Base-by-base conservation (phyloP, 73 alveolate genomes). In the Paramecium sexaurelia region DNA sequence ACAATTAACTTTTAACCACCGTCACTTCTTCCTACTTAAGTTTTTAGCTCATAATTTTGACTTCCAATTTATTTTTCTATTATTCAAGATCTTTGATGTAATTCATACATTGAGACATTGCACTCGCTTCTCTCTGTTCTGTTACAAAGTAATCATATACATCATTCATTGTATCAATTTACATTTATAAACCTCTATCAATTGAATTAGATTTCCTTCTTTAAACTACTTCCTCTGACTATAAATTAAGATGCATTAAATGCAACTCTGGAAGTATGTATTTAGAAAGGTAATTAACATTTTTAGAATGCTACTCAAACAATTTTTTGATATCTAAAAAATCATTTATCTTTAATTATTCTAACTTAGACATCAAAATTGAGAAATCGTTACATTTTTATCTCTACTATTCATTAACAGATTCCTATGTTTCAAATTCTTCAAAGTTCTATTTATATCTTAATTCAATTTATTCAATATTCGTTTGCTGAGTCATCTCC, bases 91-190 rank as follows among this genome's bases (percentile, higher is more conserved):
- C 55, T 78, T 78, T 78, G 6, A 78, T 78, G 19, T 78, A 78
- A 78, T 41, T 41, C 40, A 78, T 41, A 29, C 47, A 22, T 20
- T 78, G 22, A 41, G 71, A 41, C 68, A 78, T 39, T 9, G 55
- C 90, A 36, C 3, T 17, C 5, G 90, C 90, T 45, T 78, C 90
- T 40, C 73, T 78, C 41, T 78, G 22, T 78, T 78, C 90, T 5
- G 68, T 40, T 19, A 45, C 68, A 45, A 78, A 78, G 22, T 29
- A 78, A 22, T 78, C 90, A 15, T 40, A 78, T 7, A 78, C 90
- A 78, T 78, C 90, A 78, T 78, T 78, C 90, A 78, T 78, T 0
- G 90, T 29, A 33, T 78, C 90, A 7, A 78, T 78, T 40, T 39
- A 43, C 55, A 78, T 29, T 43, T 78, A 78, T 5, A 78, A 32